Conservation (phyloP, 2,329 filamentous ascomycete genomes). For the Penicillium sp. region DNA sequence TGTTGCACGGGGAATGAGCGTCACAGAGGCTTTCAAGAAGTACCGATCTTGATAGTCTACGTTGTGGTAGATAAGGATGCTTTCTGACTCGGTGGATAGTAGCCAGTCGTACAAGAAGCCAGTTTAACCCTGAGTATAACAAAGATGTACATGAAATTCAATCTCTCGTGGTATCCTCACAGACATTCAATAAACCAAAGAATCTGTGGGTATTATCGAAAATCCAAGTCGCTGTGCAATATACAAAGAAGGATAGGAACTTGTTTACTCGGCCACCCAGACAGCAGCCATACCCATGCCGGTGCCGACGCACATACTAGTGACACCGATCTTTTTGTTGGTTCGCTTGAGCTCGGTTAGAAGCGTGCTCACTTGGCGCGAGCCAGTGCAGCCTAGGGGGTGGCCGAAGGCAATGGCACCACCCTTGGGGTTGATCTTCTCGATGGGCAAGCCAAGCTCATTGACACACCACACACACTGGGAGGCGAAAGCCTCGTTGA, state of each 20-base stretch:
- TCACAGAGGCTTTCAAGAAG: conserved; percentile 64
- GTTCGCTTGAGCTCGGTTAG: conserved; percentile 85
- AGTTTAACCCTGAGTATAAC: neutral
- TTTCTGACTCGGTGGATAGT: neutral
- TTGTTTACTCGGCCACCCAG: conserved; percentile 84
- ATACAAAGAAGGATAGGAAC: conserved; percentile 13
- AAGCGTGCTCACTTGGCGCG: conserved; percentile 87
- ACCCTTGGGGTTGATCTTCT: conserved; percentile 96
- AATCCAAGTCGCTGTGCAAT: conserved; percentile 26
- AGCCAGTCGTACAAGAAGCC: neutral
- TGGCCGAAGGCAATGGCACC: conserved; percentile 96
- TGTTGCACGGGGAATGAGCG: conserved; percentile 60
- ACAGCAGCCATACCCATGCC: conserved; percentile 98
- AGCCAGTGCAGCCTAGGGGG: conserved; percentile 89
- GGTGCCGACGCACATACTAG: conserved; percentile 94
- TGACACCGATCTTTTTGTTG: conserved; percentile 81
- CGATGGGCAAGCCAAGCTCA: conserved; percentile 73
- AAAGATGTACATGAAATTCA: conserved; percentile 14
- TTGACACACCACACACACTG: conserved; percentile 94
- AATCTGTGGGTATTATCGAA: conserved; percentile 18
- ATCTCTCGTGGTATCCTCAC: conserved; percentile 21
- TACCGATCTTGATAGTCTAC: conserved; percentile 40
- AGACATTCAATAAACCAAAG: conserved; percentile 23
- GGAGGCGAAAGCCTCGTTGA: conserved; percentile 97
- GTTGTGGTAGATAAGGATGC: neutral